Evolutionary conservation across 192 early-diverging fungal genomes (phyloP), one percentile per base, ranked within the genome.

Genomic region (Phlyctochytrium planicorne): DNA sequence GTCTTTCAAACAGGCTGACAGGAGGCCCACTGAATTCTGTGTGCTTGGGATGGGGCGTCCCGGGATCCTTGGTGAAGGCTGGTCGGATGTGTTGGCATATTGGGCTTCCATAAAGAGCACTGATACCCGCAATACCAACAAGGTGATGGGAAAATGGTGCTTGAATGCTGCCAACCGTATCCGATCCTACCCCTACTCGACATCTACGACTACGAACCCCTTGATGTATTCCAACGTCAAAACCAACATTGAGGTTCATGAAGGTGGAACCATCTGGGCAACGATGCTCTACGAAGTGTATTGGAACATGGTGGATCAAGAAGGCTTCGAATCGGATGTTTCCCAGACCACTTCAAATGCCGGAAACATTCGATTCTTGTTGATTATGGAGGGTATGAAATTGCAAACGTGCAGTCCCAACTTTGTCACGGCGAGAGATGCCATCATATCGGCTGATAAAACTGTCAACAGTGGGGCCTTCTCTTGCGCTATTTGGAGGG

Each of bases 21-120:
- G 88, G 88, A 50, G 87, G 88, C 0, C 82, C 84, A 2, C 63
- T 80, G 37, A 88, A 88, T 80, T 64, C 78, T 31, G 71, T 78
- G 68, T 90, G 88, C 63, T 67, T 90, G 53, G 34, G 53, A 25
- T 80, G 65, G 34, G 70, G 69, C 66, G 85, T 67, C 55, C 83
- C 2, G 82, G 79, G 50, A 83, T 82, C 31, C 78, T 87, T 79
- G 85, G 85, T 33, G 84, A 89, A 72, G 88, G 88, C 60, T 87
- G 84, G 84, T 71, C 72, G 27, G 88, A 89, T 69, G 68, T 77
- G 25, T 35, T 80, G 30, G 80, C 78, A 2, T 60, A 74, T 40
- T 55, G 83, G 34, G 52, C 82, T 30, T 63, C 56, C 20, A 62
- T 80, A 40, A 75, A 50, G 12, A 30, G 64, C n/a, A 67, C 68